Conservation (phyloP, 352 stramenopile genomes). For the Pythium aquatile region DNA sequence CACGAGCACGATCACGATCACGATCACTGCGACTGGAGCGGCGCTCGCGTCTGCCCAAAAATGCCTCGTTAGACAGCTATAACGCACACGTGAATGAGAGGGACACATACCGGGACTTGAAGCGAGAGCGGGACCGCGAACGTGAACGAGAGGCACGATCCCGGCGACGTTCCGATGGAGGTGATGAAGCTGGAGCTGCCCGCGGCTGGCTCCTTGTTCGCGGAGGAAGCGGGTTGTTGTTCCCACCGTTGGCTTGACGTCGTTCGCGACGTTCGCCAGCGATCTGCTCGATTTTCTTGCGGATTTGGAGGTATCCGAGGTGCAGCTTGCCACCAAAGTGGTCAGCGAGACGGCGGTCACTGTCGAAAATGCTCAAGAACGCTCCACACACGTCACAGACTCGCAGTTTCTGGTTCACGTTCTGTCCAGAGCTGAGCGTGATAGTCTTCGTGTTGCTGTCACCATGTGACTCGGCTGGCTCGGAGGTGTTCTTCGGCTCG, state of each 20-base stretch:
- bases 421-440: slow-evolving; percentile 20
- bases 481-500: background rate
- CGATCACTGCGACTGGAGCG: slow-evolving; percentile 19
- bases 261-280: slow-evolving; percentile 34
- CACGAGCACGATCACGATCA: slow-evolving; percentile 32
- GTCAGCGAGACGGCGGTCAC: slow-evolving; percentile 83
- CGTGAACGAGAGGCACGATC: slow-evolving; percentile 28
- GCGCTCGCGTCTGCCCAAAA: slow-evolving; percentile 21
- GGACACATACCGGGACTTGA: slow-evolving; percentile 13
- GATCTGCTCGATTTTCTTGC: slow-evolving; percentile 82
- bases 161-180: slow-evolving; percentile 12
- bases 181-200: background rate
- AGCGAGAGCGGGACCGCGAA: slow-evolving; percentile 29
- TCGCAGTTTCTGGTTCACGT: slow-evolving; percentile 81
- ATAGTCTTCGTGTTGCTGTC: slow-evolving; percentile 7
- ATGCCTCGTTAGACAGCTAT: background rate
- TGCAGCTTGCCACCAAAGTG: slow-evolving; percentile 92
- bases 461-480: background rate
- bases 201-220: slow-evolving; percentile 9
- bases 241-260: slow-evolving; percentile 13
- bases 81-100: background rate
- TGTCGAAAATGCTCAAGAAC: slow-evolving; percentile 92
- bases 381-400: slow-evolving; percentile 91
- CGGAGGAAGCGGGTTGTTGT: slow-evolving; percentile 3
- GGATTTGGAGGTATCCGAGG: slow-evolving; percentile 88